Evolutionary conservation across 2,329 filamentous ascomycete species (phyloP).

Genomic region (Seiridium unicorne): DNA sequence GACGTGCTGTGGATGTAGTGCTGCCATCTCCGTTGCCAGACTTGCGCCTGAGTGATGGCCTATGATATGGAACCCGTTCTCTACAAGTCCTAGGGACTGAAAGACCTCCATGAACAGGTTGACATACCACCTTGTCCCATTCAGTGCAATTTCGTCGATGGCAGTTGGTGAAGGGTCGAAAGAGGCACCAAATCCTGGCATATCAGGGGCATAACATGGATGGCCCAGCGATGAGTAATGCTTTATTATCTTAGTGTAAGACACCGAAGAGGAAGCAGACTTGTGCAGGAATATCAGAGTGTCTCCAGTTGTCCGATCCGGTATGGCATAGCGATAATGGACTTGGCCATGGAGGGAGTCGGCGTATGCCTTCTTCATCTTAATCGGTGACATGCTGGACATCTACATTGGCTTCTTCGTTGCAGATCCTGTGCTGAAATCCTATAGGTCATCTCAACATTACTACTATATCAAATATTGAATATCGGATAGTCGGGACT

Average conservation of each 20-base stretch:
- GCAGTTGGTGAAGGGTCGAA: slow-evolving; percentile 12
- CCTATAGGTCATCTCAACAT: no score
- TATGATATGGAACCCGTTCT: slow-evolving; percentile 10
- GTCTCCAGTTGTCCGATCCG: background rate
- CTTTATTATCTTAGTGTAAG: slow-evolving; percentile 5
- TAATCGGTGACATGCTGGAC: background rate
- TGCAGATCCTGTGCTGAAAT: no score
- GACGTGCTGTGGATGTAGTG: slow-evolving; percentile 5
- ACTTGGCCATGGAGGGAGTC: slow-evolving; percentile 9
- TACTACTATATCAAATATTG: no score
- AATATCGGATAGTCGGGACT: background rate
- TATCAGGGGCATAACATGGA: slow-evolving; percentile 16
- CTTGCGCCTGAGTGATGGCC: slow-evolving; percentile 16
- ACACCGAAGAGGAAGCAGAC: slow-evolving; percentile 11
- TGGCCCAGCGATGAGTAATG: slow-evolving; percentile 8
- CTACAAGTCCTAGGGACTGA: background rate
- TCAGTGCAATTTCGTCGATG: slow-evolving; percentile 3
- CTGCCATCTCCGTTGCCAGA: slow-evolving; percentile 15
- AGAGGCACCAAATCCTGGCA: slow-evolving; percentile 18
- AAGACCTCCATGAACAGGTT: slow-evolving; percentile 11
- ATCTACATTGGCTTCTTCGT: no score
- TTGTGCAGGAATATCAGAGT: slow-evolving; percentile 11
- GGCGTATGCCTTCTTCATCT: slow-evolving; percentile 9
- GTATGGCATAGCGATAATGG: slow-evolving; percentile 9
- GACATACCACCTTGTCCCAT: slow-evolving; percentile 13